Evolutionary conservation across 306 rosid genomes (phyloP).

Genomic region (Rosa rugosa): DNA sequence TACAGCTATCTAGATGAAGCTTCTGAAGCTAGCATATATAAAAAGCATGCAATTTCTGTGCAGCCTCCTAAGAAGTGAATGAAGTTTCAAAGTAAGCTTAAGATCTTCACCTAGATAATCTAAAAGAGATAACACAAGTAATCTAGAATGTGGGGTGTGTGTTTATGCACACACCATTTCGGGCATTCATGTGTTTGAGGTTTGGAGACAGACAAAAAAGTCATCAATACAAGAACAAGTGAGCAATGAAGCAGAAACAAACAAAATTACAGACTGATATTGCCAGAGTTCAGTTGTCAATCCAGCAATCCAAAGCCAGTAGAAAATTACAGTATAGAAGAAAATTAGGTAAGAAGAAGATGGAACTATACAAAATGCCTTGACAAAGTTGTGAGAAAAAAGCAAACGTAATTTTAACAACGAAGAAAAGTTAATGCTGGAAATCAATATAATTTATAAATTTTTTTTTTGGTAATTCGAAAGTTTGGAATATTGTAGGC

Average conservation of each 20-base stretch:
- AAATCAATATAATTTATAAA: background rate
- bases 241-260: background rate
- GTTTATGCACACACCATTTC: background rate
- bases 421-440: background rate
- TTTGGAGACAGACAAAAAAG: background rate
- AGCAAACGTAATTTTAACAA: background rate
- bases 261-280: background rate
- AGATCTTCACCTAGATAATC: background rate
- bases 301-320: background rate
- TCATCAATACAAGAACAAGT: background rate
- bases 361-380: background rate
- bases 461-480: background rate
- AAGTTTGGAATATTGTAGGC: background rate
- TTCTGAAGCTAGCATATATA: background rate
- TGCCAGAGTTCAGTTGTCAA: background rate
- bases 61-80: background rate
- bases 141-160: background rate
- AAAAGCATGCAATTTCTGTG: background rate
- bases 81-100: background rate
- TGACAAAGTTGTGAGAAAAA: background rate
- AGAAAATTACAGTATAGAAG: background rate
- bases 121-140: background rate
- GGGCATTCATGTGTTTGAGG: background rate
- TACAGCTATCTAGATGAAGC: background rate
- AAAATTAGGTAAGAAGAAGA: constrained; percentile 7